Evolutionary conservation across 2,329 filamentous ascomycete species (phyloP), one percentile per base, ranked within the genome.

Genomic region (Tolypocladium tropicale): DNA sequence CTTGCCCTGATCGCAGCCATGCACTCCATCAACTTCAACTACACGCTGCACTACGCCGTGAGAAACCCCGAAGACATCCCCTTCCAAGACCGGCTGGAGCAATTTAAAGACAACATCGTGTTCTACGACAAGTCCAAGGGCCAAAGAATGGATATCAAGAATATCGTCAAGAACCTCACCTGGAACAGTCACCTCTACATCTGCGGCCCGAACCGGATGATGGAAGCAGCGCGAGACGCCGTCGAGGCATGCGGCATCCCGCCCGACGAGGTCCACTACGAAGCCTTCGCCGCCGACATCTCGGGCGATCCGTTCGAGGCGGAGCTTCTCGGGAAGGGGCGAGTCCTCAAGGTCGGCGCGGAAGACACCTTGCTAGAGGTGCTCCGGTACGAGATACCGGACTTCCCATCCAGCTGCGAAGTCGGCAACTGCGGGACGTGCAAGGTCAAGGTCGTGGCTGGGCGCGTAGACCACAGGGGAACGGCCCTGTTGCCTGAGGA

Each of bases 241-340:
- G 76, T 77, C 0, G 68, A 69, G 10, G 67, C 66, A 9, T 69
- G 70, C 10, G 72, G 74, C 0, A 70, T 86, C 0, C 65, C 72
- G 0, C 70, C 76, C 2, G 70, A 74, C 0, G 80, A 83, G 43
- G 72, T 85, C 1, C 83, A 86, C 64, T 82, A 78, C 57, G 84
- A 87, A 65, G 77, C 78, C 0, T 87, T 86, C 58, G 70, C 71
- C 1, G 77, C 78, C 1, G 74, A 78, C 23, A 70, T 74, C 0
- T 74, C 74, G 0, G 83, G 83, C 0, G 81, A 85, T 61, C 78
- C 82, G 0, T 87, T 86, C 59, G 78, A 81, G 43, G 83, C 73
- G 0, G 74, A 80, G 51, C 72, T 86, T 0, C 65, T 67, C 7
- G 77, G 78, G 54, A 57, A 55, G 37, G 65, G 64, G 51, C 74